Percentiles rank a stretch among this genome's conserved stretches.
Conservation (phyloP, 225 moss, liverwort and hornwort species). For the Sphagnum contortum region DNA sequence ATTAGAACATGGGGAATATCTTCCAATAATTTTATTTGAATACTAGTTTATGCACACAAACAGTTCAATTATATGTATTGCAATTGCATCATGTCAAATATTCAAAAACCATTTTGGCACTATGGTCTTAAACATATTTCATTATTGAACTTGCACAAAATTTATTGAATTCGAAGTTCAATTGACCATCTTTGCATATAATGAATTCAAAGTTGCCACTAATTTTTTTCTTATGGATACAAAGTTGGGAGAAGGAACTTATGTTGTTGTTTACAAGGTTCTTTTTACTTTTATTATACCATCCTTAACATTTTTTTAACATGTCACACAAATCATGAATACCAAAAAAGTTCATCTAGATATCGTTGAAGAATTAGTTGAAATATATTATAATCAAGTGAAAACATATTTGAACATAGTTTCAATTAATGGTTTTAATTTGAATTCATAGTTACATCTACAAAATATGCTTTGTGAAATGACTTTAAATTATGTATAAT, state of each 20-base stretch:
- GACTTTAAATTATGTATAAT: too few relatives aligned
- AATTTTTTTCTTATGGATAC: constrained; percentile 14
- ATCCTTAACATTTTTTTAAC: neutral
- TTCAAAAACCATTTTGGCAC: too few relatives aligned
- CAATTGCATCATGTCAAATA: neutral
- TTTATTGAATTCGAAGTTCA: constrained; percentile 22
- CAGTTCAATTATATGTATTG: neutral
- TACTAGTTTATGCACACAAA: neutral
- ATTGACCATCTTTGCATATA: constrained; percentile 24
- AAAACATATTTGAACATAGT: too few relatives aligned
- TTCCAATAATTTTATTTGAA: neutral
- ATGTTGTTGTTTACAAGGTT: constrained; percentile 52
- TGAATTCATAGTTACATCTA: too few relatives aligned
- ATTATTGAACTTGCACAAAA: constrained; percentile 3
- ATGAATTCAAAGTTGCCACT: constrained; percentile 30
- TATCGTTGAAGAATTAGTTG: too few relatives aligned
- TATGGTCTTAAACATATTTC: too few relatives aligned
- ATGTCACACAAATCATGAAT: neutral
- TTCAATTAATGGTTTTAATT: too few relatives aligned
- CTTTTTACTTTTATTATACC: neutral
- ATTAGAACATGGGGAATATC: too few relatives aligned
- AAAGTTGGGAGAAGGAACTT: constrained; percentile 34
- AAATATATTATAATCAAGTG: too few relatives aligned
- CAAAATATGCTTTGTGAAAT: too few relatives aligned
- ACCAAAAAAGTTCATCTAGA: too few relatives aligned